Evolutionary conservation across 2,329 filamentous ascomycete species (phyloP).

Genomic region (Fonsecaea monophora): DNA sequence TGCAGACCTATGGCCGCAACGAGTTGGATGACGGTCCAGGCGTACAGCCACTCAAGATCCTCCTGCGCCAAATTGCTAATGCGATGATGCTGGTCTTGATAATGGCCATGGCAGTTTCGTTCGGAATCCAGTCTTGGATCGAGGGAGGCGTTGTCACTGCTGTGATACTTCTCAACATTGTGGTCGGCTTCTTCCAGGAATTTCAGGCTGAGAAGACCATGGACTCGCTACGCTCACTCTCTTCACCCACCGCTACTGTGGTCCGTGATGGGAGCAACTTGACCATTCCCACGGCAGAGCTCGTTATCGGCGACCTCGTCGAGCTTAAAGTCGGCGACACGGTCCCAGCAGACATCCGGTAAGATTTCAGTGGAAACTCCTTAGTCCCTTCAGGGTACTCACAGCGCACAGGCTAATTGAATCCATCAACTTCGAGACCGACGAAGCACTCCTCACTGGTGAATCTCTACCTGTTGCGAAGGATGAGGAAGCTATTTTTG

Average conservation of each 20-base stretch:
- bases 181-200: conserved; percentile 64
- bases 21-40: conserved; percentile 71
- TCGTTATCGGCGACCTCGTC: conserved; percentile 66
- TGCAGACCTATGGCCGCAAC: conserved; percentile 66
- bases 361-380: not conserved
- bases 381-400: not conserved
- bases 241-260: conserved; percentile 57
- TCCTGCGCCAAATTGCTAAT: conserved; percentile 71
- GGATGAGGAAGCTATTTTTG: conserved; percentile 57
- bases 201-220: conserved; percentile 62
- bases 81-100: conserved; percentile 69
- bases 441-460: conserved; percentile 67
- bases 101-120: conserved; percentile 64
- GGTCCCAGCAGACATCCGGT: conserved; percentile 54
- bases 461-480: conserved; percentile 67
- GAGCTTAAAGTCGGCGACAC: conserved; percentile 58
- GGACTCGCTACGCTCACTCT: conserved; percentile 57
- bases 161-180: conserved; percentile 65
- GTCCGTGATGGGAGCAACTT: conserved; percentile 58
- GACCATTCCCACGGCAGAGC: conserved; percentile 59
- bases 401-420: conserved; percentile 49
- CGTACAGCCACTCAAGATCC: conserved; percentile 73
- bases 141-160: conserved; percentile 66
- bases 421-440: conserved; percentile 64
- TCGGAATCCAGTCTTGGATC: conserved; percentile 65